Percentiles rank a stretch among this genome's conserved stretches.
phyloP scores from a whole-genome alignment of 169 alveolate genomes.

The Perkinsus chesapeaki region DNA sequence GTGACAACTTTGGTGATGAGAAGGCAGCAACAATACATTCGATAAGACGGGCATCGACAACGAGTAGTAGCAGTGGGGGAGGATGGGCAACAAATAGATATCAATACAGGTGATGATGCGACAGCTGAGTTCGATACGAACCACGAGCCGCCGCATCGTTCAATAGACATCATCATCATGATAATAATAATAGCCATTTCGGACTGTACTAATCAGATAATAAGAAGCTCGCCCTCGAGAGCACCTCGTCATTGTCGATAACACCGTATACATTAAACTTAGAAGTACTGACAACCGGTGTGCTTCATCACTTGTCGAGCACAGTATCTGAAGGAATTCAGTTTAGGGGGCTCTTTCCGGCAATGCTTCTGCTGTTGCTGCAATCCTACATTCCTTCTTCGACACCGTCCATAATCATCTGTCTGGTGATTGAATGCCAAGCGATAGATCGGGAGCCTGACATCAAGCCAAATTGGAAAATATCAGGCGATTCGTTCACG shows the following conservation, averaged over 20 bases:
- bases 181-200: background rate
- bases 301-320: background rate
- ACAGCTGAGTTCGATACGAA: background rate
- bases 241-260: too few species aligned
- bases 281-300: background rate
- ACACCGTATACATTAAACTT: too few species aligned
- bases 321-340: background rate
- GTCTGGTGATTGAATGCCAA: background rate
- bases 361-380: too few species aligned
- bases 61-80: background rate
- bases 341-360: too few species aligned
- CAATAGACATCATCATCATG: background rate
- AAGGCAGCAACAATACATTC: background rate
- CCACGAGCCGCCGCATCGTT: background rate
- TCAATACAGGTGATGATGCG: background rate
- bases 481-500: too few species aligned
- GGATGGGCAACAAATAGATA: background rate
- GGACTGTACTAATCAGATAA: background rate
- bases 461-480: too few species aligned
- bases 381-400: background rate
- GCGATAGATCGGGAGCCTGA: background rate
- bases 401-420: background rate
- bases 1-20: background rate
- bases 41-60: background rate
- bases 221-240: too few species aligned